These are phyloP conservation scores for Rubia tinctorum DNA, from an alignment of 305 asterid species.

Conservation along the genomic window DNA sequence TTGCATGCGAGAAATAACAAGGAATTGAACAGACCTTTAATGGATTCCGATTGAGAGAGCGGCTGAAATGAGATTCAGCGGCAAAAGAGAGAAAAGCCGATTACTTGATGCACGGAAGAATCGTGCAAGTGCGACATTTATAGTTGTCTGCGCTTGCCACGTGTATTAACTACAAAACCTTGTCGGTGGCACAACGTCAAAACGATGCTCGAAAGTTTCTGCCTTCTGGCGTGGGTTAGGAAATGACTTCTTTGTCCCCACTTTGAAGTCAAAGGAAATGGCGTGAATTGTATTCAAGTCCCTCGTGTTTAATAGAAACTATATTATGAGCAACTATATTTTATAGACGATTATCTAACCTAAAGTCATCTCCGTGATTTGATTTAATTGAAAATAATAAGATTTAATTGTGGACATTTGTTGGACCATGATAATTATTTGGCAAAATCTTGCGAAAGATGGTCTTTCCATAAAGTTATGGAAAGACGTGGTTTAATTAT, in stretches of 20 bases:
- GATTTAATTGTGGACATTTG: not conserved
- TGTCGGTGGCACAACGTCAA: conserved; percentile 14
- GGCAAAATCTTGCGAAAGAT: too few species aligned
- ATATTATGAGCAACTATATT: too few species aligned
- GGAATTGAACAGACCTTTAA: conserved; percentile 18
- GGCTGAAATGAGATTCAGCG: not conserved
- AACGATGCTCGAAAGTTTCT: not conserved
- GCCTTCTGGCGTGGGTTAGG: not conserved
- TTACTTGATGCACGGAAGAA: conserved; percentile 1
- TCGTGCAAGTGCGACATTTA: conserved; percentile 13
- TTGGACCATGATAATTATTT: too few species aligned
- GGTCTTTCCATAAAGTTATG: too few species aligned
- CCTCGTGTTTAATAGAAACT: not conserved
- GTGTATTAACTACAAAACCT: not conserved
- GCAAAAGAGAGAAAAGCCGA: conserved; percentile 10
- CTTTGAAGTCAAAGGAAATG: not conserved
- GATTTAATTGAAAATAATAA: too few species aligned
- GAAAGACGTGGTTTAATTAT: too few species aligned
- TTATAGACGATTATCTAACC: too few species aligned
- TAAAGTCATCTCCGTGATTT: too few species aligned
- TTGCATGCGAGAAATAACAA: not conserved
- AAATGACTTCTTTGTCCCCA: conserved; percentile 10
- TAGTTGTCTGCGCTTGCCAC: not conserved
- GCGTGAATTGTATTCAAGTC: not conserved
- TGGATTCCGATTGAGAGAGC: not conserved